Evolutionary conservation across 257 asterid species (phyloP).

Genomic region (Dorcoceras hygrometricum): DNA sequence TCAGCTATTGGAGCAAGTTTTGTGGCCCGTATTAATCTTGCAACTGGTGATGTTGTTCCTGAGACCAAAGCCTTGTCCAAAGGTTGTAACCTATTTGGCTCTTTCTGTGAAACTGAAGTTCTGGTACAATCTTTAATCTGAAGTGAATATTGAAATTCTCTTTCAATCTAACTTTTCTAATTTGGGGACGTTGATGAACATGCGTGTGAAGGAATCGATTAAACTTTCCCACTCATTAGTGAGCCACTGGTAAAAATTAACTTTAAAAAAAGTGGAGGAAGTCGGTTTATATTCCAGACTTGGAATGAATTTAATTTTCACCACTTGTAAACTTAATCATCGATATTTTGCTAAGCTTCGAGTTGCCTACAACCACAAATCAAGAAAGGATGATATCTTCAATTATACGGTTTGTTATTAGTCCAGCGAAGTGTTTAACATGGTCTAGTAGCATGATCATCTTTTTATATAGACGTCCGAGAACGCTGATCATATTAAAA

Average conservation of each 20-base stretch:
- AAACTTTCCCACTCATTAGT: slow-evolving; percentile 9
- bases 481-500: not conserved
- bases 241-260: not conserved
- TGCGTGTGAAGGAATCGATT: slow-evolving; percentile 5
- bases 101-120: not conserved
- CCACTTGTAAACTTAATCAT: not conserved
- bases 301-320: not conserved
- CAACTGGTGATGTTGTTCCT: slow-evolving; percentile 84
- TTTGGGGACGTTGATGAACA: not conserved
- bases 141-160: slow-evolving; percentile 12
- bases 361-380: not conserved
- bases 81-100: slow-evolving; percentile 42
- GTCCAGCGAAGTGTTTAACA: not conserved
- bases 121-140: slow-evolving; percentile 20
- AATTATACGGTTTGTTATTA: not conserved
- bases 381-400: not conserved
- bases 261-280: not conserved
- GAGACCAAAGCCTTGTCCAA: slow-evolving; percentile 89
- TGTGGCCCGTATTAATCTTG: slow-evolving; percentile 81
- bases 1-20: slow-evolving; percentile 63
- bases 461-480: not conserved
- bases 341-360: not conserved
- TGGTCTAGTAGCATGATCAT: not conserved
- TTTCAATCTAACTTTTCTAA: not conserved
- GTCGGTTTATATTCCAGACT: not conserved